Base-by-base conservation (phyloP, 257 asterid genomes). In the Solanum piurae region DNA sequence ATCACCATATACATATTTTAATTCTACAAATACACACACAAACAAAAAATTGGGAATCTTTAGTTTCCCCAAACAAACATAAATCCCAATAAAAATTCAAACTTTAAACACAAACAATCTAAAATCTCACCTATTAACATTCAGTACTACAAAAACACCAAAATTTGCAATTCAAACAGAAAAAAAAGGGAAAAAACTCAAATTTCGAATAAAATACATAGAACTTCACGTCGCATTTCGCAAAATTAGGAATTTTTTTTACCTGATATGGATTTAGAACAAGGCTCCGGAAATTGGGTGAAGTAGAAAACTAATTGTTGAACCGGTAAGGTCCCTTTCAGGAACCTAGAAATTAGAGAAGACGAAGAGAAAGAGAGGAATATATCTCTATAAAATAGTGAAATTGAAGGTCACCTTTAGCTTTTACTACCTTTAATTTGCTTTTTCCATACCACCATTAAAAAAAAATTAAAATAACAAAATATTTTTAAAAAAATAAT, bases 291-390 rank as follows among this genome's bases (percentile, higher is more conserved):
- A 74, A 37, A 74, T 12, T 74, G 83, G 52, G 20, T 74, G 52
- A 74, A 34, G 46, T 20, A 37, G 29, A 74, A 36, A 68, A 36
- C 5, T 33, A 9, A 38, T 42, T 13, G 16, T 25, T 44, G 36
- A 92, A 87, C 86, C 86, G 91, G 90, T 83, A 90, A 84, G 93
- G 91, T 88, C 84, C 87, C 93, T 88, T 87, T 90, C 86, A 88
- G 87, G 90, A 79, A 71, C 83, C 84, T 87, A 21, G 25, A 86
- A 84, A 25, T 82, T 49, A 2, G 80, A 86, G 83, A 29, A 84
- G 52, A 73, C 79, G 62, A 23, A 69, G 23, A 88, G 21, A 34
- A 55, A 74, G 29, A 44, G 72, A 55, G 31, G 84, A 74, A 74
- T 85, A 52, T 87, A 52, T 79, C 21, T 20, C 21, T 20, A 58